Evolutionary conservation across 441 rosid species (phyloP), one percentile per base, ranked within the genome.

Genomic region (Gossypium schwendimanii): DNA sequence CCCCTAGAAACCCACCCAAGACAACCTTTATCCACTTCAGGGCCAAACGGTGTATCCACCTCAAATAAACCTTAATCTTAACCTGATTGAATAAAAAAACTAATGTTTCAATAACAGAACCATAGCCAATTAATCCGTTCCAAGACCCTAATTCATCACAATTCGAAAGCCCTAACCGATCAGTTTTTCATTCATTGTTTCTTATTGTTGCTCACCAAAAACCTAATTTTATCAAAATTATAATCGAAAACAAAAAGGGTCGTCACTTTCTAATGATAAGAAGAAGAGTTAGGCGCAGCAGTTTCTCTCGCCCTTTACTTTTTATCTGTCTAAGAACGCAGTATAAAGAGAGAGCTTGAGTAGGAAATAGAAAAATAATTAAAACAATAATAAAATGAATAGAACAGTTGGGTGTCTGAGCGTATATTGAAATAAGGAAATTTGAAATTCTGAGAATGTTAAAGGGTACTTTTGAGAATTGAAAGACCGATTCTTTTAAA

Each of bases 381-480:
- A 52, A 49, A 50, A 39, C 7, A 49, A 49, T 47, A 31, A 7
- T 3, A 59, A 68, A 50, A 39, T 47, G 66, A 79, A 72, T 3
- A 7, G 45, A 63, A 54, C 60, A 47, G 11, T 47, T 47, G 26
- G 71, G 45, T 0, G 10, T 17, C 1, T 4, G 26, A n/a, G 49
- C 49, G 23, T 63, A 36, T 36, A 9, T 10, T 41, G 12, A 9
- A 63, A 63, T 20, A n/a, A 39, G 12, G 31, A 69, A 26, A 63
- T 45, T 57, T 75, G 87, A 73, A 65, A 73, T 80, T 83, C 33
- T 57, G 75, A 58, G 67, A 69, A 76, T 63, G 52, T 59, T 73
- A 3, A 54, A 79, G 91, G 94, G 84, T 59, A 84, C 9, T 52
- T 75, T 81, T 72, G 14, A 89, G 75, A 21, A 80, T 60, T 1